Evolutionary conservation across 2,329 filamentous ascomycete genomes (phyloP), one percentile per base, ranked within the genome.

Genomic region (Pezicula carpinea): DNA sequence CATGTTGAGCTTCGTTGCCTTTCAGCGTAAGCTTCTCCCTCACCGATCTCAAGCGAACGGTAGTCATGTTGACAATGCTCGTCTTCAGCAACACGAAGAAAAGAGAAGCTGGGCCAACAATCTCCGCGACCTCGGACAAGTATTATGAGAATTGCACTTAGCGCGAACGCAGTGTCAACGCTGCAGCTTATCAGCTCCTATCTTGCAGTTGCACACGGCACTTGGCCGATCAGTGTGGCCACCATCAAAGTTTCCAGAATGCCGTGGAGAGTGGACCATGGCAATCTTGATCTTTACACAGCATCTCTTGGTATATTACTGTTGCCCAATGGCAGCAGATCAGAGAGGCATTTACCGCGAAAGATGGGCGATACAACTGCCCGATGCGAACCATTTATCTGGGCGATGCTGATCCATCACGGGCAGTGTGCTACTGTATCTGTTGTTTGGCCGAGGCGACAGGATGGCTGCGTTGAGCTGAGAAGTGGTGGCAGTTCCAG

Each of bases 1-100:
- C 71, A 50, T 72, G 66, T 43, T 63, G 65, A 13, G 59, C 54
- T 38, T 66, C 64, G 46, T 51, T 31, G 15, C 32, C 46, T 31
- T 46, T 48, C 15, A 48, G 10, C 33, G 38, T 29, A 21, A 48
- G 31, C 42, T 48, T 48, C 17, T 48, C 32, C 26, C 19, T 35
- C 19, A 42, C 13, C 7, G 7, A 31, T 31, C 36, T 39, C 13
- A 44, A 26, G 23, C 47, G 43, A 21, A 39, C 11, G 15, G 39
- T 32, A 21, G 23, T 33, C 47, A 49, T 45, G 22, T 23, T 40
- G 19, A 19, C 35, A 18, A 5, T 10, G 14, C 35, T 38, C 15
- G n/a, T 38, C 35, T 19, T 18, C 10, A 11, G 15, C 6, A 17
- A 3, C 35, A 38, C 13, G 15, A 38, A 19, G 21, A 21, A 19